Evolutionary conservation across 768 basidiomycete genomes (phyloP).

Genomic region (Sporobolomyces phaffii): DNA sequence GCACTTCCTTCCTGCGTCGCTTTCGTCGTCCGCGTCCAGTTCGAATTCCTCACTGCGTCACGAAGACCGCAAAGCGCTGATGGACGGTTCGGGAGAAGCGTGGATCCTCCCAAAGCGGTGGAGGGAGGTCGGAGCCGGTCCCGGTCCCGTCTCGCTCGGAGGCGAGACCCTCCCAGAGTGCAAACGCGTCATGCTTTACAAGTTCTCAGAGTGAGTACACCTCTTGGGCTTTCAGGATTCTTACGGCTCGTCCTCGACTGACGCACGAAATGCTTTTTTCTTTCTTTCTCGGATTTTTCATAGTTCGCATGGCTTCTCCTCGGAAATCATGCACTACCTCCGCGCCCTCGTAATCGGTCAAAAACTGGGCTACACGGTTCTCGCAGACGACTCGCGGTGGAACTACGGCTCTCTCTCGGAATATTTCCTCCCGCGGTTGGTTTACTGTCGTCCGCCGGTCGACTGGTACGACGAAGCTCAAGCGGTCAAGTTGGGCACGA

Average conservation of each 20-base stretch:
- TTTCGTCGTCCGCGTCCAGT: too few relatives aligned
- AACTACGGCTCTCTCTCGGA: constrained; percentile 27
- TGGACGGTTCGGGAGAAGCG: constrained; percentile 19
- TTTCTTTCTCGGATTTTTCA: not conserved
- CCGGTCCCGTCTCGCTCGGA: constrained; percentile 1
- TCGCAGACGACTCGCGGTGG: constrained; percentile 33
- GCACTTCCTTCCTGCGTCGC: constrained; percentile 2
- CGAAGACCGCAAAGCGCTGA: constrained; percentile 5
- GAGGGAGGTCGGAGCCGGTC: constrained; percentile 12
- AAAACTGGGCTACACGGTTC: constrained; percentile 36
- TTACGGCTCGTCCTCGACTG: too few relatives aligned
- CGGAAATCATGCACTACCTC: constrained; percentile 31
- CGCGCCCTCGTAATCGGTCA: constrained; percentile 22
- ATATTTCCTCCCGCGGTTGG: constrained; percentile 33
- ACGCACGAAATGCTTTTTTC: too few relatives aligned
- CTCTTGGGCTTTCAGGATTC: not conserved
- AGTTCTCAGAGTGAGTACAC: constrained; percentile 8
- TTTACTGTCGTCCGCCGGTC: constrained; percentile 30
- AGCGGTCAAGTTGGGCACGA: constrained; percentile 5
- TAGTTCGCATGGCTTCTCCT: constrained; percentile 30
- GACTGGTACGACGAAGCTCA: constrained; percentile 29
- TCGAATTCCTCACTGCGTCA: too few relatives aligned
- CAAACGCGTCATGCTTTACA: constrained; percentile 32
- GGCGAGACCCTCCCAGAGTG: constrained; percentile 30
- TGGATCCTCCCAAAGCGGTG: constrained; percentile 30